phyloP scores from a whole-genome alignment of 768 basidiomycete genomes.

The Boletus pseudo-olivaceus region DNA sequence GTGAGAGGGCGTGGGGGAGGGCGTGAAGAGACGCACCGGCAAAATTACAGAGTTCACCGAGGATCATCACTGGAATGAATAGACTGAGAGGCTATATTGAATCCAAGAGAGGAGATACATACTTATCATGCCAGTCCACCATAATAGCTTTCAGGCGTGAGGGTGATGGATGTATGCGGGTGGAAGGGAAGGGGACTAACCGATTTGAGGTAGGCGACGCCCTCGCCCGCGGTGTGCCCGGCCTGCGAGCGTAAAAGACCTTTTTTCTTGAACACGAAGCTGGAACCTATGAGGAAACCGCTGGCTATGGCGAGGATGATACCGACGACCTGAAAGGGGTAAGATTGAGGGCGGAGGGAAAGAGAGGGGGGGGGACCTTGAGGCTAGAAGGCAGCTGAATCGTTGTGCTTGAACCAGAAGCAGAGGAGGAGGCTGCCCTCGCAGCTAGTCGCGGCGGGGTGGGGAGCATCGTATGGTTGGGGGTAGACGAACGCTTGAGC shows the following conservation, averaged over 20 bases:
- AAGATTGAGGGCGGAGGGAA: not conserved
- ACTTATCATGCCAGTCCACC: conserved; percentile 95
- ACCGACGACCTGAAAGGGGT: conserved; percentile 58
- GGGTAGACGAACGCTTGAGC: not conserved
- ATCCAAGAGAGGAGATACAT: not conserved
- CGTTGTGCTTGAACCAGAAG: conserved; percentile 36
- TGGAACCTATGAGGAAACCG: conserved; percentile 86
- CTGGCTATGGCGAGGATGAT: conserved; percentile 72
- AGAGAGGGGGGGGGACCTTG: conserved; percentile 38
- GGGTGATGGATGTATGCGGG: conserved; percentile 5
- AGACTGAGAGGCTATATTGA: not conserved
- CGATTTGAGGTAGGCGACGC: conserved; percentile 93
- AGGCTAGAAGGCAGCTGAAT: conserved; percentile 41
- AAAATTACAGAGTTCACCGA: conserved; percentile 87
- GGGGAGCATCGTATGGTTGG: conserved; percentile 2
- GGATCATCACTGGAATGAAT: conserved; percentile 70
- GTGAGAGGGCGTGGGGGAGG: conserved; percentile 7
- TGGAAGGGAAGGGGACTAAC: conserved; percentile 42
- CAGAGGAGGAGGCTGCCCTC: conserved; percentile 37
- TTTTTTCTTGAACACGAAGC: conserved; percentile 99
- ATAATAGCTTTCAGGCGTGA: conserved; percentile 53
- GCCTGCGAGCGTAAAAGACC: conserved; percentile 79
- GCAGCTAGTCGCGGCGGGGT: conserved; percentile 5
- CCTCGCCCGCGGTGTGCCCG: conserved; percentile 75
- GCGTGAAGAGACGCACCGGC: conserved; percentile 50